Evolutionary conservation across 2,329 filamentous ascomycete species (phyloP), one percentile per base, ranked within the genome.

Genomic region (Daldinia sp.): DNA sequence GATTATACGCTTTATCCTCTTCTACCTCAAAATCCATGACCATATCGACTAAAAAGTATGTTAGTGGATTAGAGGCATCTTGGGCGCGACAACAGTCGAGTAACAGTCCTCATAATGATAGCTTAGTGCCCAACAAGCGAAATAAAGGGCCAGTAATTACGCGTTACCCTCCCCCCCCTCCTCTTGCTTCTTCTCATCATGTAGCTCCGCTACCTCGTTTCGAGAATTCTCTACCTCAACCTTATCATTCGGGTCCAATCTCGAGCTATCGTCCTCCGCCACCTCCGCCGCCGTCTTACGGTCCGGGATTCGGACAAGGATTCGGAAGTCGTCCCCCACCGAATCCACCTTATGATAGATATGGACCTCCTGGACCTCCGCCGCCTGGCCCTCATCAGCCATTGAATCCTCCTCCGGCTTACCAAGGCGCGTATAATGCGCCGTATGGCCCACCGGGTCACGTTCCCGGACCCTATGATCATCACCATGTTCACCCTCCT

Each of bases 101-200:
- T 48, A 67, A 65, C 42, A 73, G 72, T 54, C 71, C 72, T 62
- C 67, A 69, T 26, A 71, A 72, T 64, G 73, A 75, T 30, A 65
- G 67, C 33, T 60, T 71, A 12, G 46, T 62, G 13, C 64, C 73
- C 18, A 59, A 59, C 23, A 78, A 74, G 65, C 71, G 74, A 56
- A 67, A 67, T 35, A 79, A 77, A 62, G 77, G 76, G 4, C 76
- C 77, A 9, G 70, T 78, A 18, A 76, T 79, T 37, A 78, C 77
- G 18, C 76, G 76, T 44, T 79, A 78, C 35, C 73, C 76, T 15
- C 73, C 72, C 44, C 77, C 77, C 6, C 63, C 68, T 54, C 63
- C 67, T 58, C 65, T 69, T 12, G 70, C 63, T 10, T 56, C 69
- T 57, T 68, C 70, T 60, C 67, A 72, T 20, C 72, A 65, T 3